Evolutionary conservation across 73 alveolate genomes (phyloP).

Genomic region (Paramecium primaurelia): DNA sequence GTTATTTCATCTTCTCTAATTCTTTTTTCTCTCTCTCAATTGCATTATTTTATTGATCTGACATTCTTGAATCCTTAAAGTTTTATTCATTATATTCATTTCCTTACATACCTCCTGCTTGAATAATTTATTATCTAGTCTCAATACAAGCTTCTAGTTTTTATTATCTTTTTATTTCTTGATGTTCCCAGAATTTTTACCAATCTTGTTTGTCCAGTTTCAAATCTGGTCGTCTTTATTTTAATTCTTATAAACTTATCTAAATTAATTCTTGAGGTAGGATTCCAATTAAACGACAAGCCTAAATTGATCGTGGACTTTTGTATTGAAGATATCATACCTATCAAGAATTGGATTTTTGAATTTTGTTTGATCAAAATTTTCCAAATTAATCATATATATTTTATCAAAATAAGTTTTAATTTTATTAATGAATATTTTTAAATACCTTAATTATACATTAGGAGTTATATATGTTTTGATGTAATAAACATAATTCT

Average conservation of each 20-base stretch:
- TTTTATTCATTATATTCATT: neutral
- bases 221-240: slow-evolving; percentile 1
- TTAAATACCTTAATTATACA: neutral
- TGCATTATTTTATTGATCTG: neutral
- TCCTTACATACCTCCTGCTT: neutral
- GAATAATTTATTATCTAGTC: neutral
- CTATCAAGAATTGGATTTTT: slow-evolving; percentile 12
- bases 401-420: neutral
- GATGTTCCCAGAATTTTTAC: slow-evolving; percentile 22
- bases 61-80: neutral
- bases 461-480: neutral
- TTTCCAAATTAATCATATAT: slow-evolving; percentile 31
- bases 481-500: neutral
- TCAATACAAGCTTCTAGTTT: slow-evolving; percentile 1
- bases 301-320: slow-evolving; percentile 31
- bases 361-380: slow-evolving; percentile 9
- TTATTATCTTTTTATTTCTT: slow-evolving; percentile 4
- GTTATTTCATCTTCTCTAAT: slow-evolving; percentile 14
- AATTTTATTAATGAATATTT: neutral
- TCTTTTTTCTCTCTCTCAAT: neutral
- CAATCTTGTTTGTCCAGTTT: slow-evolving; percentile 21
- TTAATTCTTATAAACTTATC: neutral
- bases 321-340: neutral
- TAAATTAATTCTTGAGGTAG: slow-evolving; percentile 29
- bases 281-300: neutral